phyloP scores from a whole-genome alignment of 345 rosid genomes.

The Excoecaria cochinchinensis region DNA sequence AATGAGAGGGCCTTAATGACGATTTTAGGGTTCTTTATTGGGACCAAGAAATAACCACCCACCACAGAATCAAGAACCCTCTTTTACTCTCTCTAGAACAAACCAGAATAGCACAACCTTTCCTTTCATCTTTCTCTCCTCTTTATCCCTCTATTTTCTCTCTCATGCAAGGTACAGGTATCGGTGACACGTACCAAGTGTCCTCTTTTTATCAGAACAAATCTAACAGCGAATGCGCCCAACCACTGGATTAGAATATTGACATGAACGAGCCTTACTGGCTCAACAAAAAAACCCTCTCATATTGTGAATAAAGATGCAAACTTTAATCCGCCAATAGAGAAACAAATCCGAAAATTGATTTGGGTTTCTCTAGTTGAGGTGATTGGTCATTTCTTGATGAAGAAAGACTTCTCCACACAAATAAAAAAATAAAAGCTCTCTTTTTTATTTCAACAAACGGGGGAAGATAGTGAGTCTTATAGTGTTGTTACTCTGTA shows the following conservation, averaged over 20 bases:
- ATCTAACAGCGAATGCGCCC: slow-evolving; percentile 28
- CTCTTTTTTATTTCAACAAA: neutral
- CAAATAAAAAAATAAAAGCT: too few relatives aligned
- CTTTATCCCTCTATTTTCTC: slow-evolving; percentile 22
- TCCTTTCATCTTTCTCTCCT: neutral
- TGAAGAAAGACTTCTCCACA: neutral
- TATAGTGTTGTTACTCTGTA: too few relatives aligned
- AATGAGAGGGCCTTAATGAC: slow-evolving; percentile 7
- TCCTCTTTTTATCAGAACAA: slow-evolving; percentile 24
- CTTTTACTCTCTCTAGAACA: neutral
- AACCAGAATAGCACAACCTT: neutral
- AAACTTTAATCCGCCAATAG: neutral
- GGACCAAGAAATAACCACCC: neutral
- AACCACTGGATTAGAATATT: neutral
- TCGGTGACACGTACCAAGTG: slow-evolving; percentile 36
- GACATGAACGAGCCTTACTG: neutral
- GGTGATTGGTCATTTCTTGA: slow-evolving; percentile 13
- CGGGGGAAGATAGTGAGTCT: neutral
- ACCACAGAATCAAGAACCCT: neutral
- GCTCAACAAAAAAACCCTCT: neutral
- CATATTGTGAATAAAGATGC: too few relatives aligned
- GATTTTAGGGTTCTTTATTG: slow-evolving; percentile 34
- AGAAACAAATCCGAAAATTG: neutral
- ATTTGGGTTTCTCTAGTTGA: neutral
- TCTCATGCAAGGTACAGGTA: slow-evolving; percentile 56